These are phyloP conservation scores for Sordariomycetes sp. DNA, from an alignment of 2,329 filamentous ascomycete species.

Conservation along the genomic window DNA sequence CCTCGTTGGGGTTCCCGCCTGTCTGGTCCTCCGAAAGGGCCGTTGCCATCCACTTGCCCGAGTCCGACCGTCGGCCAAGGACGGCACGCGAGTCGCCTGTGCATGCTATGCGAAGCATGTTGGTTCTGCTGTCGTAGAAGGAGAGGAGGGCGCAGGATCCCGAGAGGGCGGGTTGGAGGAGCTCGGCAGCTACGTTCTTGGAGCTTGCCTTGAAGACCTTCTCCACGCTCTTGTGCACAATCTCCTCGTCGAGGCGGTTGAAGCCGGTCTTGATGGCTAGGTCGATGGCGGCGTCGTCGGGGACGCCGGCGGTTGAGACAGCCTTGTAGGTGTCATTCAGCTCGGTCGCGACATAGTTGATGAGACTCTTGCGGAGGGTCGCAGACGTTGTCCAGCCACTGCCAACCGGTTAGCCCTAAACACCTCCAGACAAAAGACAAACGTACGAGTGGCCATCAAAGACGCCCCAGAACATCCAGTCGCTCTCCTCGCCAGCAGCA, in stretches of 20 bases:
- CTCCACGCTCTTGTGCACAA: constrained; percentile 85
- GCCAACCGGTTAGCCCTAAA: constrained; percentile 3
- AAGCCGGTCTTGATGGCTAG: constrained; percentile 90
- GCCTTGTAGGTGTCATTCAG: constrained; percentile 87
- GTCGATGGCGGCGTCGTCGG: constrained; percentile 74
- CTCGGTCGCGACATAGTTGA: constrained; percentile 86
- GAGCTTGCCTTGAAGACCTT: constrained; percentile 85
- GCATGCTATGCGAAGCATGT: constrained; percentile 86
- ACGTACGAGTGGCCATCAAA: constrained; percentile 92
- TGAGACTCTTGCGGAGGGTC: constrained; percentile 84
- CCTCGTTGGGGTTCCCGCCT: constrained; percentile 79
- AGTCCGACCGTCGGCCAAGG: constrained; percentile 65
- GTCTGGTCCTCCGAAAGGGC: constrained; percentile 91
- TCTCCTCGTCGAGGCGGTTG: constrained; percentile 81
- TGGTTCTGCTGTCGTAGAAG: constrained; percentile 86
- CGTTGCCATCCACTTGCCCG: constrained; percentile 88
- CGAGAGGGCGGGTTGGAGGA: constrained; percentile 85
- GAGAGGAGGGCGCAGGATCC: constrained; percentile 95
- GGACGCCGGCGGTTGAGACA: constrained; percentile 46
- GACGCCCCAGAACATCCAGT: constrained; percentile 99
- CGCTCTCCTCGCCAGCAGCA: constrained; percentile 47
- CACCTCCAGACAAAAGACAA: neutral
- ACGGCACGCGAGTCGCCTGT: constrained; percentile 96
- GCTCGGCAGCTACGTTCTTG: constrained; percentile 82
- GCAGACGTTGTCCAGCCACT: constrained; percentile 98